A percentile compares a stretch with the other conserved stretches of the same genome.
phyloP scores from a whole-genome alignment of 2,329 filamentous ascomycete genomes.

The Claviceps sorghi region DNA sequence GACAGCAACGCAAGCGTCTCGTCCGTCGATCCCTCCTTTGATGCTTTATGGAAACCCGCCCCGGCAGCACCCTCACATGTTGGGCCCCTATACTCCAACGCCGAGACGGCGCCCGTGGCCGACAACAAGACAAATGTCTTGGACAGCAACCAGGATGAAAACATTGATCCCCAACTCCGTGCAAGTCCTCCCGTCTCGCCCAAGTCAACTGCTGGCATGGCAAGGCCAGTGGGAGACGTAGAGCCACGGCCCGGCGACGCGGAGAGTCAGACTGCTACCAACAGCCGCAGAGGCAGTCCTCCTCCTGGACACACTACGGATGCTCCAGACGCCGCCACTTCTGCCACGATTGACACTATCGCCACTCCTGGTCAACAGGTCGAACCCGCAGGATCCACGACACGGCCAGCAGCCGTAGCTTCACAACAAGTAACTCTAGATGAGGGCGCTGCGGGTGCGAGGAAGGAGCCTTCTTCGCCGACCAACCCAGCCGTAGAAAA shows the following conservation, averaged over 20 bases:
- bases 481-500: not conserved
- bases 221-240: not conserved
- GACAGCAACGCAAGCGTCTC: constrained; percentile 15
- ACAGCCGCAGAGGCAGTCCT: not conserved
- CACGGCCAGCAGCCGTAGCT: not conserved
- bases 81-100: not conserved
- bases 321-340: not conserved
- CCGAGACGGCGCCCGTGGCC: not conserved
- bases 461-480: not conserved
- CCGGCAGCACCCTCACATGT: constrained; percentile 4
- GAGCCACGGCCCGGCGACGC: not conserved
- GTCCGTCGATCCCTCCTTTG: constrained; percentile 13
- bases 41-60: constrained; percentile 9
- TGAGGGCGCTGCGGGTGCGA: not conserved
- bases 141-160: not conserved
- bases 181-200: constrained; percentile 2
- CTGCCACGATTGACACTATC: not conserved
- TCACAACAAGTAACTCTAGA: not conserved
- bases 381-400: not conserved
- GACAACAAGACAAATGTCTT: not conserved
- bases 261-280: not conserved
- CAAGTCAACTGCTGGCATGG: not conserved
- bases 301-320: not conserved
- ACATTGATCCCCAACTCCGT: constrained; percentile 6
- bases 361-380: not conserved